Evolutionary conservation across 352 stramenopile species (phyloP).

Genomic region (Pythium aristosporum): DNA sequence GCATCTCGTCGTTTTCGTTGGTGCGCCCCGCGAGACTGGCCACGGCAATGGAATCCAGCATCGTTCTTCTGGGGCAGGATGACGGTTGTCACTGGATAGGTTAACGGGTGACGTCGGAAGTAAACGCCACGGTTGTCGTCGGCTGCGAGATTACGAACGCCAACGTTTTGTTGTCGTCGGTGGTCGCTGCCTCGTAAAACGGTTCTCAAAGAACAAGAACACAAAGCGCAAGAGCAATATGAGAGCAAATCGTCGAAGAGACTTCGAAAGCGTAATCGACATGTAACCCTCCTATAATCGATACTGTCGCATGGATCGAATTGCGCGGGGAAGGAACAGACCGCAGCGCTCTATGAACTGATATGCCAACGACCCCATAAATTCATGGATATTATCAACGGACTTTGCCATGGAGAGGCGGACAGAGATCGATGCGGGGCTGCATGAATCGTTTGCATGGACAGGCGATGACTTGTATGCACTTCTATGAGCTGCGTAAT

Average conservation of each 20-base stretch:
- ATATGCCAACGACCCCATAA: too few relatives aligned
- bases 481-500: too few relatives aligned
- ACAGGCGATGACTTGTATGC: too few relatives aligned
- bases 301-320: neutral
- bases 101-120: too few relatives aligned
- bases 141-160: neutral
- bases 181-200: neutral
- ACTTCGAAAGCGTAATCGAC: neutral
- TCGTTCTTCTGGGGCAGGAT: conserved; percentile 7
- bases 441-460: too few relatives aligned
- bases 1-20: conserved; percentile 17
- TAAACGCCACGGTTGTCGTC: neutral
- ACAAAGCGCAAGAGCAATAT: neutral
- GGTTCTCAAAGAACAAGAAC: neutral
- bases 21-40: conserved; percentile 9
- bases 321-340: neutral
- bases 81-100: neutral
- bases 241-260: neutral
- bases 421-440: too few relatives aligned
- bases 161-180: too few relatives aligned
- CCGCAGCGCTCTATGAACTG: too few relatives aligned
- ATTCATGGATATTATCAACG: too few relatives aligned
- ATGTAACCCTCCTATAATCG: neutral
- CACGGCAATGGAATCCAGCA: conserved; percentile 8
- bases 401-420: too few relatives aligned